Base-by-base conservation (phyloP, 352 stramenopile genomes). In the Globisporangium spinosum region DNA sequence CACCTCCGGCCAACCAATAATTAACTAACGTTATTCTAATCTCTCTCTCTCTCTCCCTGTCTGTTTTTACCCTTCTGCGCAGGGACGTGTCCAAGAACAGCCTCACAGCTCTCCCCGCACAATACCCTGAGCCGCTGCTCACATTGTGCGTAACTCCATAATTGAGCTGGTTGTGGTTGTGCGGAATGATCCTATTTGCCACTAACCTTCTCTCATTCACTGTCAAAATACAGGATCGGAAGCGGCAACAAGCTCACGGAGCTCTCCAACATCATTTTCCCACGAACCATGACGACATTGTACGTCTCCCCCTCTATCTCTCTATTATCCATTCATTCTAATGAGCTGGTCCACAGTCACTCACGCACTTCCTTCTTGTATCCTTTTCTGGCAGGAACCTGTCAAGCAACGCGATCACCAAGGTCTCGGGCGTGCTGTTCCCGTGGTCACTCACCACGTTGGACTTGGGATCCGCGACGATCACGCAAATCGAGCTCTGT, bases 401-500 rank as follows among this genome's bases (percentile, higher is more conserved):
- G 20, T 80, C 74, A 12, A 78, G 71, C 20, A 93, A 91, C 63
- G 62, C 69, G 23, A 89, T 93, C 62, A 75, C 73, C 35, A 80
- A 73, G 12, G 76, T 93, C 61, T 64, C 65, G 15, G 85, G 83
- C 25, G 78, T 90, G 17, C 70, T 71, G 15, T 90, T 93, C 67
- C 83, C 85, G 7, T 70, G 80, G 49, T 68, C 71, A 1, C 67
- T 93, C 17, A 69, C 78, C 3, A 79, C 74, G 5, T 65, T 91
- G 45, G 73, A 83, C 32, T 60, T 93, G n/a, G 82, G 77, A 32
- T 55, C 53, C 0, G 72, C 73, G 43, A 67, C 77, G 58, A 91
- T 93, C 70, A 78, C 68, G 8, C 78, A 80, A n/a, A 85, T 93
- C 35, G 85, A 91, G 62, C 80, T 93, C 53, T 87, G 77, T 0